These are phyloP conservation scores for Auriscalpium microsporum DNA, from an alignment of 768 basidiomycete species.

Conservation along the genomic window DNA sequence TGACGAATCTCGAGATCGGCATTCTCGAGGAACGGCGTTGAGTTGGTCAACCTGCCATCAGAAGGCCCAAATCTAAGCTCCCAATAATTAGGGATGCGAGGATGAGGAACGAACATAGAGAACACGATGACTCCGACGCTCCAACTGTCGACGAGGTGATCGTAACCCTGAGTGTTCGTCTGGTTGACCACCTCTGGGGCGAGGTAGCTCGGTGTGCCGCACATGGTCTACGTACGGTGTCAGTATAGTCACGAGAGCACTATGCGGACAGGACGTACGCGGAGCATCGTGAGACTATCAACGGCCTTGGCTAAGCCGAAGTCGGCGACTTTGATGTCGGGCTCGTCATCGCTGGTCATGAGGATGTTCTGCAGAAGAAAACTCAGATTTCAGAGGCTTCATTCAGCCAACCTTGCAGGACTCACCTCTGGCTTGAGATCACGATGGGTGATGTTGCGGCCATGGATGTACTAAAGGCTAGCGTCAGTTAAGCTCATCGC, in stretches of 20 bases:
- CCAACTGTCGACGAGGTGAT: conserved; percentile 90
- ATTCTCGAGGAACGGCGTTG: conserved; percentile 7
- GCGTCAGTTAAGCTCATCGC: neutral
- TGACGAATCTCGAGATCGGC: neutral
- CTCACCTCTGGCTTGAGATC: conserved; percentile 84
- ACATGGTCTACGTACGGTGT: conserved; percentile 61
- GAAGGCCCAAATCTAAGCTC: neutral
- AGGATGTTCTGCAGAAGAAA: conserved; percentile 58
- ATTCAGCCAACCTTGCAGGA: conserved; percentile 6
- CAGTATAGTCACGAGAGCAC: conserved; percentile 1
- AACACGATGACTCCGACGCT: conserved; percentile 93
- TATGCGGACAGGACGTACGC: neutral
- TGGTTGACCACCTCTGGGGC: conserved; percentile 86
- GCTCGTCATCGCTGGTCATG: conserved; percentile 61
- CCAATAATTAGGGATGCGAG: neutral
- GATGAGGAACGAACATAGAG: conserved; percentile 54
- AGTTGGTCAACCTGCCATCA: neutral
- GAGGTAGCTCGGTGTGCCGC: conserved; percentile 91
- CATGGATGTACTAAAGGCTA: conserved; percentile 50
- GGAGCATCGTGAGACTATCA: conserved; percentile 47
- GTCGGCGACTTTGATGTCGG: conserved; percentile 83
- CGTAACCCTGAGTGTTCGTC: conserved; percentile 59
- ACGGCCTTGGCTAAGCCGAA: conserved; percentile 95
- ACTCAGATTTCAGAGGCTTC: neutral
- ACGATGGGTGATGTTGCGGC: conserved; percentile 77